Conservation (phyloP, 345 rosid genomes). For the Xanthoceras sorbifolium region DNA sequence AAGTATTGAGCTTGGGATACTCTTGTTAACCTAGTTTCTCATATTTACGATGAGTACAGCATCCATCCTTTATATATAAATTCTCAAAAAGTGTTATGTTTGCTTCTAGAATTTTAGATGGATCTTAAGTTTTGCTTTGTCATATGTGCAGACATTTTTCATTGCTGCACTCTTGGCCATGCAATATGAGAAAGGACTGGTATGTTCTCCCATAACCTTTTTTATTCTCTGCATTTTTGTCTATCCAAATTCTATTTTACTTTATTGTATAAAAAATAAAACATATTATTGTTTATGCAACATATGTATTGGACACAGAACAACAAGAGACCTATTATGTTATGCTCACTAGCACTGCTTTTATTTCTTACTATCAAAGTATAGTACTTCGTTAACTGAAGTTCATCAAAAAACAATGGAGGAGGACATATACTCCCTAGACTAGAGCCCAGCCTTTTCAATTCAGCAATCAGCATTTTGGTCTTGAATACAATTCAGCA, state of each 20-base stretch:
- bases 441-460: neutral
- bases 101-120: neutral
- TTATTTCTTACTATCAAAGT: constrained; percentile 9
- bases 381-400: neutral
- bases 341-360: neutral
- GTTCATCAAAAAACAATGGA: neutral
- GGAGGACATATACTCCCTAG: neutral
- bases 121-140: constrained; percentile 19
- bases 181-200: constrained; percentile 96
- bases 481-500: neutral
- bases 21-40: constrained; percentile 3
- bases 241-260: neutral
- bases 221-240: constrained; percentile 19
- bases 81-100: constrained; percentile 11
- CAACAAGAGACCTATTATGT: neutral
- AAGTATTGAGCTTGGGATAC: constrained; percentile 2
- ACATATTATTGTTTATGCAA: neutral
- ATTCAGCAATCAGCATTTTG: neutral
- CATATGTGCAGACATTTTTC: constrained; percentile 76
- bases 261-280: neutral
- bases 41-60: neutral
- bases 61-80: constrained; percentile 5
- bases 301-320: neutral
- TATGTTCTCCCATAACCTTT: constrained; percentile 40
- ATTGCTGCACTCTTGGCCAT: constrained; percentile 97